phyloP scores from a whole-genome alignment of 306 rosid genomes.

The Phaseolus lunatus region DNA sequence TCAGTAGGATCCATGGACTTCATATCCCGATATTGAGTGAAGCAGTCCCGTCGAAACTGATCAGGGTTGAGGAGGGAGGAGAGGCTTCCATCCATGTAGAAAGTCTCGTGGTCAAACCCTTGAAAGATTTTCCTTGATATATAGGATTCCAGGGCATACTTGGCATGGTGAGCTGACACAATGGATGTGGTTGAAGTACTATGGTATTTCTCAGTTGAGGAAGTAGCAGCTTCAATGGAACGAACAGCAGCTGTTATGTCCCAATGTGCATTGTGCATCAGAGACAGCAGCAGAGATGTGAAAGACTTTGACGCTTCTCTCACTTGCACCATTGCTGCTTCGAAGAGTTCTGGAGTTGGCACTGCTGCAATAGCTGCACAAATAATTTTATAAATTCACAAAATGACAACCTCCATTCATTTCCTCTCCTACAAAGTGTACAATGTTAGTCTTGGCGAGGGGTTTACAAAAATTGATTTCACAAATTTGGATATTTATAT shows the following conservation, averaged over 20 bases:
- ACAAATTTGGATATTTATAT: neutral
- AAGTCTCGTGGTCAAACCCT: conserved; percentile 94
- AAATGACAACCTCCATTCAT: neutral
- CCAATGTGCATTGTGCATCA: conserved; percentile 96
- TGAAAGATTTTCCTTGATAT: conserved; percentile 79
- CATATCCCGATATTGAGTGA: conserved; percentile 82
- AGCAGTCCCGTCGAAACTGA: conserved; percentile 87
- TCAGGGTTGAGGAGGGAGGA: conserved; percentile 90
- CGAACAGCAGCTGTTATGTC: conserved; percentile 93
- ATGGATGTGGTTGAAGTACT: conserved; percentile 51
- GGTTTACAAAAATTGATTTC: neutral
- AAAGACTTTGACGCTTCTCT: conserved; percentile 83
- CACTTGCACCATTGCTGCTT: conserved; percentile 74
- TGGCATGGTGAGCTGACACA: conserved; percentile 72
- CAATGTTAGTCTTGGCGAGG: no score
- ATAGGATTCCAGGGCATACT: conserved; percentile 87
- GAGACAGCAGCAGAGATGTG: conserved; percentile 78
- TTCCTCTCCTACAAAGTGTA: neutral
- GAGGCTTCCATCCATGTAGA: conserved; percentile 95
- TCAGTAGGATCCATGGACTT: conserved; percentile 90
- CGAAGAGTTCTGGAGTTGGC: conserved; percentile 77
- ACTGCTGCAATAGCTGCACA: conserved; percentile 61
- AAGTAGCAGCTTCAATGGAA: conserved; percentile 89
- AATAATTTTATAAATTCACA: conserved; percentile 20
- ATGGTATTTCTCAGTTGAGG: conserved; percentile 48